phyloP scores from a whole-genome alignment of 129 eudicot species.

The Logfia minima region DNA sequence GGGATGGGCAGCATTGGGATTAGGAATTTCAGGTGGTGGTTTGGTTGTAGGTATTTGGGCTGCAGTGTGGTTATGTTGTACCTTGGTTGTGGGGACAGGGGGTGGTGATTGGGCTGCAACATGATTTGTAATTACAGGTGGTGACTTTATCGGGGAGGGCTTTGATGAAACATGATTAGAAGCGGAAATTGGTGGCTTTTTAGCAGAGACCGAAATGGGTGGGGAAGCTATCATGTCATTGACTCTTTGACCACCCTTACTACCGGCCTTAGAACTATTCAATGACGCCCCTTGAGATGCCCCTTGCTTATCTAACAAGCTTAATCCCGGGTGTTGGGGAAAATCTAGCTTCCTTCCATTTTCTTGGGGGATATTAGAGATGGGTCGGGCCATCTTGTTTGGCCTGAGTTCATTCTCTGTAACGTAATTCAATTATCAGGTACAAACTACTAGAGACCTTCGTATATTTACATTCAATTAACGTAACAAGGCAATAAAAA shows the following conservation, averaged over 20 bases:
- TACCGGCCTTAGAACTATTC: conserved; percentile 29
- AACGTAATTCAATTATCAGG: conserved; percentile 33
- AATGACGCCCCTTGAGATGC: conserved; percentile 35
- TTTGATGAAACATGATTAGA: conserved; percentile 15
- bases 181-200: conserved; percentile 30
- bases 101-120: conserved; percentile 21
- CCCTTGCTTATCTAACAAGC: conserved; percentile 36
- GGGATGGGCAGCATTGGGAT: conserved; percentile 3
- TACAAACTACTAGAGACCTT: conserved; percentile 23
- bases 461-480: neutral
- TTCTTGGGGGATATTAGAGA: conserved; percentile 41
- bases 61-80: conserved; percentile 25
- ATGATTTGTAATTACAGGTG: conserved; percentile 28
- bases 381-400: conserved; percentile 54
- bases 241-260: conserved; percentile 31
- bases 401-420: conserved; percentile 60
- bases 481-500: neutral
- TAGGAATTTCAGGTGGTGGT: conserved; percentile 13
- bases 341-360: conserved; percentile 47
- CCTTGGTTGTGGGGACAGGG: conserved; percentile 18
- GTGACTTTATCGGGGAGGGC: conserved; percentile 37
- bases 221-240: conserved; percentile 45
- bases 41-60: conserved; percentile 15
- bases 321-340: conserved; percentile 29
- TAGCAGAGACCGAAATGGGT: conserved; percentile 21